Evolutionary conservation across 192 early-diverging fungal genomes (phyloP).

Genomic region (Backusella westeae): DNA sequence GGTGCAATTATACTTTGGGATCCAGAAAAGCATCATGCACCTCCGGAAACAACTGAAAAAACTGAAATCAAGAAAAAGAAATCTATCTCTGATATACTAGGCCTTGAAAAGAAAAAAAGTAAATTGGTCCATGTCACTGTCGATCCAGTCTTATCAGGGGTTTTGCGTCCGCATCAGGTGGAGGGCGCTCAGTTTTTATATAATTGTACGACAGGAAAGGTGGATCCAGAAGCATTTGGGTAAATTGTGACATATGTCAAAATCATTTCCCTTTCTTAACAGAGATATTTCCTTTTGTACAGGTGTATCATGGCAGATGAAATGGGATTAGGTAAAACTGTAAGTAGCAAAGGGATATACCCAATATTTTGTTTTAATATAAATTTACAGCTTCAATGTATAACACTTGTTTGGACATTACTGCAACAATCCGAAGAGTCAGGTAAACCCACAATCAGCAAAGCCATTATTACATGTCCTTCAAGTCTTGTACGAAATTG

Average conservation of each 20-base stretch:
- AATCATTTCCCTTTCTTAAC: conserved; percentile 54
- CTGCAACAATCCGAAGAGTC: conserved; percentile 85
- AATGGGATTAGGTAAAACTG: conserved; percentile 91
- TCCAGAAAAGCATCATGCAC: conserved; percentile 43
- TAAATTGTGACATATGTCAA: conserved; percentile 85
- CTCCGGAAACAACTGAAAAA: background rate
- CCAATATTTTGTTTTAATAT: conserved; percentile 2
- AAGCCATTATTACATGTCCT: conserved; percentile 96
- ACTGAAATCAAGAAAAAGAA: conserved; percentile 36
- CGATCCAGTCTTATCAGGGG: conserved; percentile 82
- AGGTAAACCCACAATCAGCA: conserved; percentile 92
- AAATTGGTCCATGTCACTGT: conserved; percentile 72
- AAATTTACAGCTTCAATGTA: conserved; percentile 70
- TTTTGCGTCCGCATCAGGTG: conserved; percentile 94
- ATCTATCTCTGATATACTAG: conserved; percentile 55
- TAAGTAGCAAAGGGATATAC: conserved; percentile 23
- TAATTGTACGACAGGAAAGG: conserved; percentile 84
- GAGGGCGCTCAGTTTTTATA: conserved; percentile 97
- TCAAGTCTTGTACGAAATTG: conserved; percentile 96
- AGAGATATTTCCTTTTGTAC: background rate
- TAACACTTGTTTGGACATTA: conserved; percentile 95
- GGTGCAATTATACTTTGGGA: conserved; percentile 85
- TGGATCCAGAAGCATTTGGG: conserved; percentile 73
- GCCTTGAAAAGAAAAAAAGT: conserved; percentile 40
- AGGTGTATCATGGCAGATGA: conserved; percentile 99